Percentiles rank a stretch among this genome's conserved stretches.
Evolutionary conservation across 23 red algal genomes (phyloP).

Genomic region (Agarophyton chilense): DNA sequence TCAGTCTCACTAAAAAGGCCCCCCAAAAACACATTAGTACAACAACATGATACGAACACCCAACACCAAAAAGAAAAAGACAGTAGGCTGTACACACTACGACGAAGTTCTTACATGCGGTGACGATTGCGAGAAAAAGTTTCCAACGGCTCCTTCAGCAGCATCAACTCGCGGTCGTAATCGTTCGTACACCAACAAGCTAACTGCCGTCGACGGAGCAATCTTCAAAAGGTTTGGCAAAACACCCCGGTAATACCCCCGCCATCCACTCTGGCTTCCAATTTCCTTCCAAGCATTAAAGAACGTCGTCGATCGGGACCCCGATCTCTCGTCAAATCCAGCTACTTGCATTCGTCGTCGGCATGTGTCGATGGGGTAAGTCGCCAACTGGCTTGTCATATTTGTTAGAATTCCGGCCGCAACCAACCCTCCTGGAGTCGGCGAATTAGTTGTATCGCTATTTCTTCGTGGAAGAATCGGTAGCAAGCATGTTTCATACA

Average conservation of each 20-base stretch:
- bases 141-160: constrained; percentile 11
- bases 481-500: no score
- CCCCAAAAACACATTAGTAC: not conserved
- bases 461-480: no score
- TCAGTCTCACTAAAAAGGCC: not conserved
- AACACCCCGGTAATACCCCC: constrained; percentile 80
- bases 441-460: no score
- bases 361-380: no score
- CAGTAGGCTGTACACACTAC: not conserved
- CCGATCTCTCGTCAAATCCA: constrained; percentile 42
- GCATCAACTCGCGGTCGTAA: constrained; percentile 36
- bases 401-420: no score
- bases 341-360: no score
- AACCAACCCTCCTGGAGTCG: no score
- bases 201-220: constrained; percentile 75
- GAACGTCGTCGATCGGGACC: constrained; percentile 12
- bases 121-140: constrained; percentile 30
- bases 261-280: constrained; percentile 68
- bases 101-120: constrained; percentile 22
- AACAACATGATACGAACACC: not conserved
- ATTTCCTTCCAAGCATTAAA: constrained; percentile 42
- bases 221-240: constrained; percentile 85
- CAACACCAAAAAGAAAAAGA: not conserved
- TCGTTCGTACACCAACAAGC: constrained; percentile 81
- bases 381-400: no score